Evolutionary conservation across 495 filamentous ascomycete genomes (phyloP), one percentile per base, ranked within the genome.

Genomic region (Aspergillus steynii): DNA sequence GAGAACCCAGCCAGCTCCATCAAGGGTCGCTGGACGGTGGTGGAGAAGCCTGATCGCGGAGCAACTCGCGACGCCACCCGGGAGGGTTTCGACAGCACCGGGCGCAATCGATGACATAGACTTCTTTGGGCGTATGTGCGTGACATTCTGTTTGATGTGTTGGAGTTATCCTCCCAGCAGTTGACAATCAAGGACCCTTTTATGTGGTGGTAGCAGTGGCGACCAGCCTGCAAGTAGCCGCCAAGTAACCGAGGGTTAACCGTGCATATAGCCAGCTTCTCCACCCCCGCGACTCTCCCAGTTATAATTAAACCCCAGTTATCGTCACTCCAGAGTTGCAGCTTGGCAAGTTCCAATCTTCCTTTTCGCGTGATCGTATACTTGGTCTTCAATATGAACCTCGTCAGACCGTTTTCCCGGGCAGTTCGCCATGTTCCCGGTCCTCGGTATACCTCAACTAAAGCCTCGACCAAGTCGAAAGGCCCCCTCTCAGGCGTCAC

Each of bases 1-100:
- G 84, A 87, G 73, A 93, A 92, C 31, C 87, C 86, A 4, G 84
- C 84, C 48, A 81, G 83, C 58, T 90, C 87, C 90, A 93, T 92
- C 42, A 91, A 56, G 25, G 68, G 65, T 25, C 68, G 69, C 15
- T 56, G 58, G 29, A 63, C 56, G 49, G 73, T 71, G 15, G 67
- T 71, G 50, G 71, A 76, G 65, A 78, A 74, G 50, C 61, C 56
- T 9, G 56, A 49, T 9, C 50, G 58, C 49, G 54, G 45, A n/a
- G 28, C 29, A 9, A 34, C 6, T 32, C 49, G 34, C 34, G 29
- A 34, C 31, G 58, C 12, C 7, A 53, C n/a, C 7, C 32, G 50
- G 32, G 5, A 32, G 4, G 31, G 0, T 1, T 9, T 27, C 10
- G 27, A 28, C 27, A 59, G 6, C 3, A 29, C 26, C 12, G 56